A percentile compares a stretch with the other conserved stretches of the same genome.
phyloP scores from a whole-genome alignment of 1,139 yeast species.

The Debaryomyces sp. region DNA sequence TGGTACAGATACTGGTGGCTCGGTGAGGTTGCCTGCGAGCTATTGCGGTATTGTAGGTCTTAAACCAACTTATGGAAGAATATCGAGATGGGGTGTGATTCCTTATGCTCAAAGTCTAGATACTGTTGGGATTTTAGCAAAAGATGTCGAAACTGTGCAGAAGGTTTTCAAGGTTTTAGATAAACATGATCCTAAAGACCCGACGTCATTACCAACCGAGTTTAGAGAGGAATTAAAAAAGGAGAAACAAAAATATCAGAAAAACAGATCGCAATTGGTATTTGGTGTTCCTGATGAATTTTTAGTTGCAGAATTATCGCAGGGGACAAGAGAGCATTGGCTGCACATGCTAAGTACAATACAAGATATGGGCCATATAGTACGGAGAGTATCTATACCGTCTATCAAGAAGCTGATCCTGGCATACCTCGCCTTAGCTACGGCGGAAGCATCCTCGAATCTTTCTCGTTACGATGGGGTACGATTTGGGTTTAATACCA shows the following conservation, averaged over 20 bases:
- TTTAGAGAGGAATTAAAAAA: slow-evolving; percentile 31
- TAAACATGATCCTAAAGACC: slow-evolving; percentile 70
- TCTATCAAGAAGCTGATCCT: slow-evolving; percentile 70
- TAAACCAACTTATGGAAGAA: slow-evolving; percentile 89
- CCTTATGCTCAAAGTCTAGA: slow-evolving; percentile 94
- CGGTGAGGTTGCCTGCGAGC: slow-evolving; percentile 88
- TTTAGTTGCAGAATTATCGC: slow-evolving; percentile 56
- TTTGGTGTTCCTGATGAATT: slow-evolving; percentile 79
- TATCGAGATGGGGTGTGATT: slow-evolving; percentile 89
- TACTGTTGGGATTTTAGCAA: slow-evolving; percentile 83
- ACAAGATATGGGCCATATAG: slow-evolving; percentile 51
- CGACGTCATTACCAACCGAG: slow-evolving; percentile 60
- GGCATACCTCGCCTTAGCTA: slow-evolving; percentile 82
- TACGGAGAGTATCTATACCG: slow-evolving; percentile 70
- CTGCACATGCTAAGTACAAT: slow-evolving; percentile 43
- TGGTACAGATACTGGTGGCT: slow-evolving; percentile 98
- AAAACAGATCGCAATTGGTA: slow-evolving; percentile 24
- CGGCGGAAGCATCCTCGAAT: slow-evolving; percentile 95
- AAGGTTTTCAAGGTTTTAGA: slow-evolving; percentile 61
- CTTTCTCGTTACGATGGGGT: slow-evolving; percentile 88
- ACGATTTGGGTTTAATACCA: slow-evolving; percentile 61
- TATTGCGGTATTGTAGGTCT: slow-evolving; percentile 83
- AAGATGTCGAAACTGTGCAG: slow-evolving; percentile 43
- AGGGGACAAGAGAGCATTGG: slow-evolving; percentile 52
- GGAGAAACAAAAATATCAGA: slow-evolving; percentile 13